phyloP scores from a whole-genome alignment of 2,329 filamentous ascomycete species.

The Colletotrichum sp. region DNA sequence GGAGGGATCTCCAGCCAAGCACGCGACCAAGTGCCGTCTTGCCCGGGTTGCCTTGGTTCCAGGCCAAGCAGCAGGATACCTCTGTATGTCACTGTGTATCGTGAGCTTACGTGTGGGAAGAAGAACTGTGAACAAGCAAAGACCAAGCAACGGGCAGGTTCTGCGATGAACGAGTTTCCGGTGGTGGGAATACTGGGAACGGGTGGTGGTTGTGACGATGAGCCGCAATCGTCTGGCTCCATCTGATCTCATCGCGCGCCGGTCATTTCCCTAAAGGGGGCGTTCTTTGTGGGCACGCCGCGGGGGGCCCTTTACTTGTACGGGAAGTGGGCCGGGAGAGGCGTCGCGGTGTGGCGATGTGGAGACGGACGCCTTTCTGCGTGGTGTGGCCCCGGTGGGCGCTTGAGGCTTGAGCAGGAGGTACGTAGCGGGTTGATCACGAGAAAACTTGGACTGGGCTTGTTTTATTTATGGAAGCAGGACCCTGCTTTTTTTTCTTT shows the following conservation, averaged over 20 bases:
- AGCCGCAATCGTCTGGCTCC: neutral
- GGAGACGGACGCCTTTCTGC: neutral
- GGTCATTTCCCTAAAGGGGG: neutral
- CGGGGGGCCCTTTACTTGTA: neutral
- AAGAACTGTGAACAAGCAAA: neutral
- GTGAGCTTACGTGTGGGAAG: neutral
- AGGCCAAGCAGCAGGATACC: neutral
- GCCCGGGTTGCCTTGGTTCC: neutral
- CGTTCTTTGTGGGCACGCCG: neutral
- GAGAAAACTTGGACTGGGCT: neutral
- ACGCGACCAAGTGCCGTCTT: neutral
- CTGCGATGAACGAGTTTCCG: neutral
- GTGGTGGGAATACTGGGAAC: neutral
- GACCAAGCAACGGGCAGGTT: neutral
- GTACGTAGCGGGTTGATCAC: neutral
- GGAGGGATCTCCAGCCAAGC: conserved; percentile 6
- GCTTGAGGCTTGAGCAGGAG: neutral
- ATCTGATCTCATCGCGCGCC: conserved; percentile 10
- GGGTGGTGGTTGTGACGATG: neutral
- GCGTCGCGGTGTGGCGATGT: neutral
- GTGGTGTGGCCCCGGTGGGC: neutral
- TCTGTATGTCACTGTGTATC: neutral
- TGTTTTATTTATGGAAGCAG: conserved; percentile 6
- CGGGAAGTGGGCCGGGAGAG: neutral
- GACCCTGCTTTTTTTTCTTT: conserved; percentile 4